Evolutionary conservation across 2,329 filamentous ascomycete species (phyloP).

Genomic region (Albifimbria verrucaria): DNA sequence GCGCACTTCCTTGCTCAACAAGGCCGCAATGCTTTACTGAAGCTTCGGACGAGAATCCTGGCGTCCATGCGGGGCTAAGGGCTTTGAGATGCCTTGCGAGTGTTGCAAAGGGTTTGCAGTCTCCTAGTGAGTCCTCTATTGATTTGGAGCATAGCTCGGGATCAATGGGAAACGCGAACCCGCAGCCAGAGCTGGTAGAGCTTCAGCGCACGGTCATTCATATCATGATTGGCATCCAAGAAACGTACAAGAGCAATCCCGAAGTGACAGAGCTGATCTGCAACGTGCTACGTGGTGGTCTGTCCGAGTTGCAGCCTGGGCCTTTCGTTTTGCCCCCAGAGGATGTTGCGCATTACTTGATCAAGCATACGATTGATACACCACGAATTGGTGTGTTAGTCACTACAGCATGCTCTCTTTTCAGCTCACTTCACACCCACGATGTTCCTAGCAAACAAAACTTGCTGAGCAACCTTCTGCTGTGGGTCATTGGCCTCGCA

Average conservation of each 20-base stretch:
- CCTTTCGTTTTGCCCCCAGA: slow-evolving; percentile 72
- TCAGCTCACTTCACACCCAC: slow-evolving; percentile 54
- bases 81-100: slow-evolving; percentile 66
- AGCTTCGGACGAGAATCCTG: slow-evolving; percentile 37
- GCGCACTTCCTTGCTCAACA: slow-evolving; percentile 17
- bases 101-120: slow-evolving; percentile 71
- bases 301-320: slow-evolving; percentile 69
- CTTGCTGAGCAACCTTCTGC: slow-evolving; percentile 51
- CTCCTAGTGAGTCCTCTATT: slow-evolving; percentile 62
- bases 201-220: no score
- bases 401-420: slow-evolving; percentile 67
- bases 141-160: slow-evolving; percentile 57
- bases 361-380: slow-evolving; percentile 54
- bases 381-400: slow-evolving; percentile 68
- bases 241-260: slow-evolving; percentile 53
- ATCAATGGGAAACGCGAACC: slow-evolving; percentile 7
- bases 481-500: slow-evolving; percentile 62
- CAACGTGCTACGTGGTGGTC: slow-evolving; percentile 68
- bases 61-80: slow-evolving; percentile 46
- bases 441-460: slow-evolving; percentile 39
- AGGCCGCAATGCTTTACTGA: slow-evolving; percentile 21
- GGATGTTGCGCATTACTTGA: slow-evolving; percentile 64
- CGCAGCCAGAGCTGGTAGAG: slow-evolving; percentile 15
- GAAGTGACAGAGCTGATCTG: slow-evolving; percentile 73
- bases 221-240: slow-evolving; percentile 44